Base-by-base conservation (phyloP, 2,329 filamentous ascomycete genomes). In the Neophaeococcomyces mojaviensis region DNA sequence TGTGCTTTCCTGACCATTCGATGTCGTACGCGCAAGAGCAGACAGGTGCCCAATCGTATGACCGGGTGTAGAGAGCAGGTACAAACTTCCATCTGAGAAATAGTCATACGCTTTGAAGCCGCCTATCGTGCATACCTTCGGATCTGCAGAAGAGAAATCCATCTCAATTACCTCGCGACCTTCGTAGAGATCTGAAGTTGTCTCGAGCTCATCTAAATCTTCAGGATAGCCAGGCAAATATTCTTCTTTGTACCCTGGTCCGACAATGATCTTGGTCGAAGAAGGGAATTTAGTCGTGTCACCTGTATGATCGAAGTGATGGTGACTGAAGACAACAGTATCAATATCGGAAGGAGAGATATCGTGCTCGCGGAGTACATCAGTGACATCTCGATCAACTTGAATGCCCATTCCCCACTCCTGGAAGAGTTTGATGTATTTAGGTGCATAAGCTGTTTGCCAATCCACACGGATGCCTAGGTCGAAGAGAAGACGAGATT, bases 201-300 rank as follows among this genome's bases (percentile, higher is more conserved):
- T 15, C 5, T 6, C 5, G 5, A 13, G 18, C 18, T 5, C 5
- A n/a, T 15, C 33, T 35, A 6, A 5, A n/a, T 35, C 13, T n/a
- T 35, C 33, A 35, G 33, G 33, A 35, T 35, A 35, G n/a, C 33
- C 33, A 19, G 33, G 33, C 6, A 5, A 5, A 13, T 6, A n/a
- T 35, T 15, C 6, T n/a, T 5, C 5, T 13, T 28, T 28, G 57
- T 77, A 72, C 0, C 75, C 75, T 0, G 74, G 69, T 0, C 76
- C 77, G 3, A 77, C 73, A 26, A 78, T 53, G 0, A 79, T 53
- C 7, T 69, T 64, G 1, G 73, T 74, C 1, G 53, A 59, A 0
- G 53, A 1, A 1, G 73, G 71, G 39, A 79, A 79, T 0, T 57
- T 61, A 0, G 67, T 65, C 0, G 68, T 63, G 45, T 77, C 69